Evolutionary conservation across 805 yeast genomes (phyloP).

Genomic region (Barnettozyma siamensis): DNA sequence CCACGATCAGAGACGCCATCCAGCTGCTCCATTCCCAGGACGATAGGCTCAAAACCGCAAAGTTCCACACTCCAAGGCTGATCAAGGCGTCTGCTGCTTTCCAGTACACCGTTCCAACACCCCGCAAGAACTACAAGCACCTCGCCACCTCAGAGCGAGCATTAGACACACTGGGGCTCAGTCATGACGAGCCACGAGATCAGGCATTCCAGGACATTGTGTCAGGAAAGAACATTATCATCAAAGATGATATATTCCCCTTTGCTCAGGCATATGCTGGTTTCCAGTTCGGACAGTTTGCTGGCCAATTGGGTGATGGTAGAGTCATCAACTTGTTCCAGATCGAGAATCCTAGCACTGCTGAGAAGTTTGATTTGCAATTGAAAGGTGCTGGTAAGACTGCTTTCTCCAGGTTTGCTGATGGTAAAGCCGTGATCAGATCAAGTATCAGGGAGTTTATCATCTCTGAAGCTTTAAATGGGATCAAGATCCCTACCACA

Average conservation of each 20-base stretch:
- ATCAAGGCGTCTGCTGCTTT: slow-evolving; percentile 54
- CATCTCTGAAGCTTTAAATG: slow-evolving; percentile 73
- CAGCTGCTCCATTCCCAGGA: slow-evolving; percentile 22
- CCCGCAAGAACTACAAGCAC: slow-evolving; percentile 45
- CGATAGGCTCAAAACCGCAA: slow-evolving; percentile 19
- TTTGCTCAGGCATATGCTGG: slow-evolving; percentile 94
- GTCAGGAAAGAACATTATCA: slow-evolving; percentile 49
- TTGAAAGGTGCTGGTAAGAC: slow-evolving; percentile 90
- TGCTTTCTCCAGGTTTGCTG: slow-evolving; percentile 92
- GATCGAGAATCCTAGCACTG: slow-evolving; percentile 39
- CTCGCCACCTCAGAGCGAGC: slow-evolving; percentile 58
- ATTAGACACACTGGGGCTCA: slow-evolving; percentile 54
- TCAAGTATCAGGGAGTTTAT: slow-evolving; percentile 86
- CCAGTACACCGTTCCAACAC: slow-evolving; percentile 68
- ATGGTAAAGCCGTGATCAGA: slow-evolving; percentile 88
- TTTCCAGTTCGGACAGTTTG: slow-evolving; percentile 92
- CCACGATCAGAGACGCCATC: slow-evolving; percentile 26
- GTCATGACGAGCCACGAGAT: slow-evolving; percentile 31
- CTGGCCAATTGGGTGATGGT: slow-evolving; percentile 97
- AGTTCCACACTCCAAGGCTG: slow-evolving; percentile 45
- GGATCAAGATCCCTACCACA: slow-evolving; percentile 81
- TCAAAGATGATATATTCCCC: slow-evolving; percentile 52
- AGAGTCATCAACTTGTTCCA: slow-evolving; percentile 82
- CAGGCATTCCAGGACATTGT: slow-evolving; percentile 48
- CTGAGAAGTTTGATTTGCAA: slow-evolving; percentile 55